A percentile compares a stretch with the other conserved stretches of the same genome.
Evolutionary conservation across 768 basidiomycete genomes (phyloP).

Genomic region (Chalciporus chontae): DNA sequence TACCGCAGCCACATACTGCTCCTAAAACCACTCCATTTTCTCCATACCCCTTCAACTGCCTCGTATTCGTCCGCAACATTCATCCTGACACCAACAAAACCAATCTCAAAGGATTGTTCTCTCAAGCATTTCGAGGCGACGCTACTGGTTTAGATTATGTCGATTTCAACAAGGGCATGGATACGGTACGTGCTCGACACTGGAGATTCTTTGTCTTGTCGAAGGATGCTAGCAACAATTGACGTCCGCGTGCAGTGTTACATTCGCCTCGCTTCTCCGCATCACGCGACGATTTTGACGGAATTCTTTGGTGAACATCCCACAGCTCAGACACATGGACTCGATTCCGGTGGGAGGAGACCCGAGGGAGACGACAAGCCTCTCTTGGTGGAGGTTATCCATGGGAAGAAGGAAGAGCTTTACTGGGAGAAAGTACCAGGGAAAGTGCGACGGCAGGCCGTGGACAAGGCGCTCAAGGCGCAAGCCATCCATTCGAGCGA

Average conservation of each 20-base stretch:
- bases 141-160: slow-evolving; percentile 63
- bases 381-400: slow-evolving; percentile 53
- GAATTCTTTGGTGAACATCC: slow-evolving; percentile 38
- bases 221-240: not conserved
- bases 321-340: slow-evolving; percentile 44
- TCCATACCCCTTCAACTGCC: slow-evolving; percentile 59
- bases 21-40: slow-evolving; percentile 23
- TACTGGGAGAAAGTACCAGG: slow-evolving; percentile 83
- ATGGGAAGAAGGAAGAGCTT: slow-evolving; percentile 60
- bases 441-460: slow-evolving; percentile 61
- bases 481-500: not conserved
- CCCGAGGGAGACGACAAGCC: slow-evolving; percentile 17
- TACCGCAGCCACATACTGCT: not conserved
- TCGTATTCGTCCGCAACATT: slow-evolving; percentile 68
- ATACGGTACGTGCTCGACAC: slow-evolving; percentile 45
- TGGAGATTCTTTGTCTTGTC: too few relatives aligned
- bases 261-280: slow-evolving; percentile 58
- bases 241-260: slow-evolving; percentile 50
- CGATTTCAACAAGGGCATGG: slow-evolving; percentile 76
- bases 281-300: slow-evolving; percentile 43
- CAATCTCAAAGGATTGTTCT: slow-evolving; percentile 60
- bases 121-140: slow-evolving; percentile 34
- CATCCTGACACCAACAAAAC: slow-evolving; percentile 81
- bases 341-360: slow-evolving; percentile 49
- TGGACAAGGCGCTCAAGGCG: slow-evolving; percentile 39